phyloP scores from a whole-genome alignment of 768 basidiomycete genomes.

The Mycena latifolia region DNA sequence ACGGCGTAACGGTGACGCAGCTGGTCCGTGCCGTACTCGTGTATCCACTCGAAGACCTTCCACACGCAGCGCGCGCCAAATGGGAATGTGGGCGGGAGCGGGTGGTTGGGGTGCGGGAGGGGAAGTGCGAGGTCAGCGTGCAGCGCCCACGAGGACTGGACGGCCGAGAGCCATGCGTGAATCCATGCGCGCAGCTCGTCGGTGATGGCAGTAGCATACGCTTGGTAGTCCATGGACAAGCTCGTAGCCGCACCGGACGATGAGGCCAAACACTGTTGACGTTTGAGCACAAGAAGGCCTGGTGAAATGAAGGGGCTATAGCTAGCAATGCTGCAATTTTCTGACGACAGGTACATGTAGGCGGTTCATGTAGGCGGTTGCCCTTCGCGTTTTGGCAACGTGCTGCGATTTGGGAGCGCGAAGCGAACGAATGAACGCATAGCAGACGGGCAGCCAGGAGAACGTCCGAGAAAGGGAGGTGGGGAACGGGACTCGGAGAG shows the following conservation, averaged over 20 bases:
- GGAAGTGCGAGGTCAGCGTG: conserved; percentile 4
- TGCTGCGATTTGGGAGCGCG: neutral
- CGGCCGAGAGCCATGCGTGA: conserved; percentile 18
- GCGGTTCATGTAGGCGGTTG: neutral
- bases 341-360: no score
- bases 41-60: conserved; percentile 25
- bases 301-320: no score
- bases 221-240: conserved; percentile 16
- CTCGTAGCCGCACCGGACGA: neutral
- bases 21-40: conserved; percentile 23
- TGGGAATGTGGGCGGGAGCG: conserved; percentile 20
- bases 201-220: conserved; percentile 23
- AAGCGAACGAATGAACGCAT: neutral
- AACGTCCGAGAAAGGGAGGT: conserved; percentile 1
- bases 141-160: conserved; percentile 2
- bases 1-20: conserved; percentile 23
- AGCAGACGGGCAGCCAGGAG: neutral
- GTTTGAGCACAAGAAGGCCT: no score
- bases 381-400: neutral
- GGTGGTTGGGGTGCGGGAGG: neutral
- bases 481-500: neutral
- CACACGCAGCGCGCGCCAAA: conserved; percentile 5
- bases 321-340: neutral
- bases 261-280: no score
- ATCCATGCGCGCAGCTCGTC: conserved; percentile 26